Evolutionary conservation across 257 asterid species (phyloP).

Genomic region (Ballota nigra): DNA sequence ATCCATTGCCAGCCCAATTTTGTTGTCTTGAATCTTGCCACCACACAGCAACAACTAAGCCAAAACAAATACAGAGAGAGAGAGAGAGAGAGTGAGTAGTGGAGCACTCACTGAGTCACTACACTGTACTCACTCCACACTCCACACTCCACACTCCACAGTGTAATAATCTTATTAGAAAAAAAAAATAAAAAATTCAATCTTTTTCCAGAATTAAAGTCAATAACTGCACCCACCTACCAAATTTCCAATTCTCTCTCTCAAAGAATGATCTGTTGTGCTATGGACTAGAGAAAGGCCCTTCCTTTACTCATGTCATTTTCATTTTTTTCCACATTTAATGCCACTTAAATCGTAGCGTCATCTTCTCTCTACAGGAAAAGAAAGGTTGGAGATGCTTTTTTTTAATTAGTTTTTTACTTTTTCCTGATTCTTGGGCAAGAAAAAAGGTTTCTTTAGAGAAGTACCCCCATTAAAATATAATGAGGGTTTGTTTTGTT

Average conservation of each 20-base stretch:
- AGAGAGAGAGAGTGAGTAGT: neutral
- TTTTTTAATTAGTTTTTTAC: neutral
- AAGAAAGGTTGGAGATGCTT: conserved; percentile 11
- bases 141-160: too few species aligned
- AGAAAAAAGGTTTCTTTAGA: conserved; percentile 19
- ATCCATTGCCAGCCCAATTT: conserved; percentile 33
- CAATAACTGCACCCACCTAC: conserved; percentile 47
- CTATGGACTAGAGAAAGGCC: conserved; percentile 32
- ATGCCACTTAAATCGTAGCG: conserved; percentile 30
- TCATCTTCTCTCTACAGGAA: conserved; percentile 20
- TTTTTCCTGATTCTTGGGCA: conserved; percentile 32
- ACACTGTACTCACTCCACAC: neutral
- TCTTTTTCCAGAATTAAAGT: conserved; percentile 20
- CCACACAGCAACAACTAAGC: conserved; percentile 19
- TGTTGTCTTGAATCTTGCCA: conserved; percentile 25
- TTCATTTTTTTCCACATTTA: conserved; percentile 37
- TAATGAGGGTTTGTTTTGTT: conserved; percentile 22
- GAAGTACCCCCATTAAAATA: neutral
- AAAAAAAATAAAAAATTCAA: too few species aligned
- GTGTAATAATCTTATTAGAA: too few species aligned
- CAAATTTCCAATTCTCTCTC: conserved; percentile 25
- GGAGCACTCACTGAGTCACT: conserved; percentile 5
- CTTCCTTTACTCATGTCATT: conserved; percentile 34
- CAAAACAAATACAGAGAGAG: conserved; percentile 24
- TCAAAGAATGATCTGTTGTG: conserved; percentile 26